Evolutionary conservation across 2,329 filamentous ascomycete species (phyloP), one percentile per base, ranked within the genome.

Genomic region (Colletotrichum kahawae): DNA sequence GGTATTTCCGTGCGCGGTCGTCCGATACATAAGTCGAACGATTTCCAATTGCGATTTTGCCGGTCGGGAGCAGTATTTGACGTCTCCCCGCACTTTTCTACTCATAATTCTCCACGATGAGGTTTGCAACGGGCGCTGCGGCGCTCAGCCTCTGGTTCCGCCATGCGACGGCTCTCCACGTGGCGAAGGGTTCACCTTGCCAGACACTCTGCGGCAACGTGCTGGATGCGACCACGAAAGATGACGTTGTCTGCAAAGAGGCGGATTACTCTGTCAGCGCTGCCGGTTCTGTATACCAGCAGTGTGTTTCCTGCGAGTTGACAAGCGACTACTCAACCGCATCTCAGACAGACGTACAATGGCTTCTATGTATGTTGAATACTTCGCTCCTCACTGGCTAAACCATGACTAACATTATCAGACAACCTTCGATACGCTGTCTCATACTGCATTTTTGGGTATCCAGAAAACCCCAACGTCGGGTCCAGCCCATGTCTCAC

Each of bases 401-500:
- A 10, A 34, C 16, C 21, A 5, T 8, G n/a, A 27, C 67, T 76
- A 9, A 77, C 34, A 7, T 14, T 34, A 34, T 5, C 51, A 92
- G 90, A 92, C 77, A 93, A 93, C 77, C 77, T 92, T 67, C 87
- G 91, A 79, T 92, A 88, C 78, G 85, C 90, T 7, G 77, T 88
- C 2, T 88, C 88, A 2, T 87, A 88, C 78, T 93, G 92, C 78
- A 78, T 93, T 1, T 93, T 87, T 74, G 88, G 88, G 3, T 80
- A 82, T 7, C 87, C 87, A 0, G 82, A 85, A 34, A 87, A 89
- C 69, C 78, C 84, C 2, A 77, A 85, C 13, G 79, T 84, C 13
- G 81, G 81, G 3, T 82, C 84, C 70, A 88, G 82, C 13, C 90
- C 88, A 10, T 90, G 91, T 77, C 82, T 87, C 14, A 92, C 89